A percentile compares a stretch with the other conserved stretches of the same genome.
Evolutionary conservation across 192 early-diverging fungal species (phyloP).

Genomic region (Coemansia sp.): DNA sequence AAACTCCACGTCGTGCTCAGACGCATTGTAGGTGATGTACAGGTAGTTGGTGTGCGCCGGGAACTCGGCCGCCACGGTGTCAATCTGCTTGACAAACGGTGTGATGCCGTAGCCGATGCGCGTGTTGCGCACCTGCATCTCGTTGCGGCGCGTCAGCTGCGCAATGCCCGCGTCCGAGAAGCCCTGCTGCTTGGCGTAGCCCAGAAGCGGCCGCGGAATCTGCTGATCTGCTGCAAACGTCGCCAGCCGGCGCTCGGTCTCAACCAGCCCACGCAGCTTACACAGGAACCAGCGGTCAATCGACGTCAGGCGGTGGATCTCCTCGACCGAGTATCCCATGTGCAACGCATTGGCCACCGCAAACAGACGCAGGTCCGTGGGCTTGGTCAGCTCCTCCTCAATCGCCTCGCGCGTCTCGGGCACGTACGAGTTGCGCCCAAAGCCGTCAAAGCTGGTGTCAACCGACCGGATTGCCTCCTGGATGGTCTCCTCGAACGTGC

Average conservation of each 20-base stretch:
- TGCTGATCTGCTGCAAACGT: constrained; percentile 41
- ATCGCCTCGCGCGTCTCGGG: constrained; percentile 59
- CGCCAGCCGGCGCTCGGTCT: constrained; percentile 66
- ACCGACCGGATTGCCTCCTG: constrained; percentile 95
- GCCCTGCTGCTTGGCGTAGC: constrained; percentile 87
- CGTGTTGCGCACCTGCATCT: constrained; percentile 82
- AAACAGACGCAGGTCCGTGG: constrained; percentile 92
- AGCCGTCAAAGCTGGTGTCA: constrained; percentile 81
- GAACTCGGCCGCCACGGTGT: constrained; percentile 98
- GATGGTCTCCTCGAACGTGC: constrained; percentile 96
- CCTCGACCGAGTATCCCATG: constrained; percentile 86
- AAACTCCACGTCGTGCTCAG: constrained; percentile 87
- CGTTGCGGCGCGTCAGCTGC: constrained; percentile 67
- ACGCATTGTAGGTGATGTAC: constrained; percentile 96
- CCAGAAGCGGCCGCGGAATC: constrained; percentile 62
- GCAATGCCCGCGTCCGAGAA: constrained; percentile 79
- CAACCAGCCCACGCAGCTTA: constrained; percentile 85
- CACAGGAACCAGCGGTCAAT: constrained; percentile 99
- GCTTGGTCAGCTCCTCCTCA: constrained; percentile 83
- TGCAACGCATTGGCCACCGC: constrained; percentile 95
- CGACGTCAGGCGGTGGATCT: constrained; percentile 83
- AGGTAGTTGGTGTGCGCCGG: constrained; percentile 97
- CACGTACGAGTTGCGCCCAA: constrained; percentile 66
- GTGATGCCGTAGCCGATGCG: constrained; percentile 74
- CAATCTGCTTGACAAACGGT: constrained; percentile 98